Conservation (phyloP, 192 early-diverging fungal species). For the Phycomyces nitens region DNA sequence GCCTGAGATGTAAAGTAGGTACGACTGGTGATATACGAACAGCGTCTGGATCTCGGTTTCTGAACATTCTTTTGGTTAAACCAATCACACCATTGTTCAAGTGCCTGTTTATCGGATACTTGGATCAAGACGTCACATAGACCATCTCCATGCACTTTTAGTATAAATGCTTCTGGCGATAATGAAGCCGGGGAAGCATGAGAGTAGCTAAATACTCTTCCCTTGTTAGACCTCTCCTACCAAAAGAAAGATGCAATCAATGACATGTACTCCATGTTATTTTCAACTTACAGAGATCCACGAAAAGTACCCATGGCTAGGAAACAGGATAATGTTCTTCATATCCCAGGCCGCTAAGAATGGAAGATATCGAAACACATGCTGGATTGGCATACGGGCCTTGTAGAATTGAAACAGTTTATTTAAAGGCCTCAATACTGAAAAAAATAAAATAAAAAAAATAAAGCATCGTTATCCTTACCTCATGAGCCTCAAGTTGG, state of each 20-base stretch:
- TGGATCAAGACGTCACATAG: conserved; percentile 26
- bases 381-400: conserved; percentile 44
- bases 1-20: not conserved
- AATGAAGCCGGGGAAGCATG: conserved; percentile 24
- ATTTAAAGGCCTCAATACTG: not conserved
- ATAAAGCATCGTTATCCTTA: too few relatives aligned
- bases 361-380: conserved; percentile 35
- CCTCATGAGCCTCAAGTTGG: conserved; percentile 35
- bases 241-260: not conserved
- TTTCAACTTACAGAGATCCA: conserved; percentile 33
- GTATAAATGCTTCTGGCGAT: conserved; percentile 17
- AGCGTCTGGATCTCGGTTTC: not conserved
- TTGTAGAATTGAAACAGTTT: too few relatives aligned
- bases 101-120: conserved; percentile 10
- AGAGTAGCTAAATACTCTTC: conserved; percentile 15
- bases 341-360: conserved; percentile 48
- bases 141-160: conserved; percentile 30
- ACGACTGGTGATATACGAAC: not conserved
- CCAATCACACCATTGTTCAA: conserved; percentile 26
- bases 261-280: not conserved
- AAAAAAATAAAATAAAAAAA: not conserved
- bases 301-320: conserved; percentile 36
- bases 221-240: conserved; percentile 13
- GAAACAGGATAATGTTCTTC: conserved; percentile 44
- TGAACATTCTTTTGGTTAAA: conserved; percentile 19